phyloP scores from a whole-genome alignment of 352 stramenopile genomes.

The Phytophthora tubulina region DNA sequence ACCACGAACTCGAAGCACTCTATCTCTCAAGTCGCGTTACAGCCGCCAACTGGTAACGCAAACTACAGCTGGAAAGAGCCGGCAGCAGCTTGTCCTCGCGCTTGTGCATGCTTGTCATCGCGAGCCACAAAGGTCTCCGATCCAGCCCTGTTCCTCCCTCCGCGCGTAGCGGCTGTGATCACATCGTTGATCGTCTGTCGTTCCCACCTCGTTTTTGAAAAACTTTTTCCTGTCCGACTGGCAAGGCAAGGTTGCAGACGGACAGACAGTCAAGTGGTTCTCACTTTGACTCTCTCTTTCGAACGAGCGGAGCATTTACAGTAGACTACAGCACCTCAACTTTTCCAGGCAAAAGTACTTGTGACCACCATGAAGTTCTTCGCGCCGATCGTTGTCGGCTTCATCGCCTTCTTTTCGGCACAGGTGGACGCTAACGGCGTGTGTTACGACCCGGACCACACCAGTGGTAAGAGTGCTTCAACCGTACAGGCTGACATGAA shows the following conservation, averaged over 20 bases:
- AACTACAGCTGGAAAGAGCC: constrained; percentile 36
- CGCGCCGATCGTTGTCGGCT: constrained; percentile 38
- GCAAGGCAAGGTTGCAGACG: constrained; percentile 7
- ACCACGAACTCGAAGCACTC: constrained; percentile 8
- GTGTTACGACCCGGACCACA: constrained; percentile 76
- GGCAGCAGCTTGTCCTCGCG: constrained; percentile 23
- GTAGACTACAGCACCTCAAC: constrained; percentile 14
- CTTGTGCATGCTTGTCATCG: constrained; percentile 24
- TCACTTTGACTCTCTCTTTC: constrained; percentile 42
- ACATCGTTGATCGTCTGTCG: constrained; percentile 30
- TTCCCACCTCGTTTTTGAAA: background rate
- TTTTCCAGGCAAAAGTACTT: constrained; percentile 44
- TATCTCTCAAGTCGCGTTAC: constrained; percentile 19
- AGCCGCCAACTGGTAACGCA: constrained; percentile 16
- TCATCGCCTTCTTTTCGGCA: constrained; percentile 48
- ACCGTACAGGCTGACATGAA: constrained; percentile 57
- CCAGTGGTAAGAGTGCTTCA: constrained; percentile 42
- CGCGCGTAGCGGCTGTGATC: constrained; percentile 10
- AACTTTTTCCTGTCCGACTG: constrained; percentile 34
- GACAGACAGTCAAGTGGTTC: constrained; percentile 1
- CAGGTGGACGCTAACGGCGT: constrained; percentile 68
- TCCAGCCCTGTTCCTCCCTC: constrained; percentile 23
- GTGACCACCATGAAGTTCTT: constrained; percentile 51
- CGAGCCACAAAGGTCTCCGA: constrained; percentile 33
- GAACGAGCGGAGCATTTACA: constrained; percentile 19